Conservation (phyloP, 2,329 filamentous ascomycete species). For the Aspergillus carbonarius region DNA sequence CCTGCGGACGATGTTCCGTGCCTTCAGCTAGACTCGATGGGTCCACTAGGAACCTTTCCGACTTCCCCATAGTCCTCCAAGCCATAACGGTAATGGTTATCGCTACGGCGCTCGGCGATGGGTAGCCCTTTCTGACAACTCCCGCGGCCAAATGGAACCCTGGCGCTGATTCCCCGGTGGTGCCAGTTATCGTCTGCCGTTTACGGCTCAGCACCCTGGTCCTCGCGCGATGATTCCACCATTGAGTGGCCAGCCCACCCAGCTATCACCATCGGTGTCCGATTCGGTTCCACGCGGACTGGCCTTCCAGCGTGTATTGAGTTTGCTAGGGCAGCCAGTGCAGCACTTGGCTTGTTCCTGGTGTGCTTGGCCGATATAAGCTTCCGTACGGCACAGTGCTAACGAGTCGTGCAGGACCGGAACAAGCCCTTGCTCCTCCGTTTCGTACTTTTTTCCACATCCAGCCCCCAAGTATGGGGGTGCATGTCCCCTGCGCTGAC, state of each 20-base stretch:
- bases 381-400: background rate
- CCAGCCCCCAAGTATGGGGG: background rate
- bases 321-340: background rate
- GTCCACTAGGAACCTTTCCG: background rate
- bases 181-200: background rate
- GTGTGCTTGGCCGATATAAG: background rate
- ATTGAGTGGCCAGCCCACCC: background rate
- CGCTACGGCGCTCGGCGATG: background rate
- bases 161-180: too few species aligned
- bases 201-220: background rate
- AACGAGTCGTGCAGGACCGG: background rate
- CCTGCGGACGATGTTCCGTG: background rate
- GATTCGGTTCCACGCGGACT: background rate
- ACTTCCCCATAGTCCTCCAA: constrained; percentile 1
- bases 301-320: background rate
- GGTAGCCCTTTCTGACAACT: background rate
- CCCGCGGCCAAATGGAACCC: background rate
- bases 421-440: background rate
- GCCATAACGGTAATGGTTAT: background rate
- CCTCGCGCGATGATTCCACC: background rate
- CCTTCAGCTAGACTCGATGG: background rate
- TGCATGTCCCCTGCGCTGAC: background rate
- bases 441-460: background rate
- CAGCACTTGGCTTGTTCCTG: background rate
- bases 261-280: background rate